Evolutionary conservation across 140 eudicot species (phyloP).

Genomic region (Erigeron philadelphicus): DNA sequence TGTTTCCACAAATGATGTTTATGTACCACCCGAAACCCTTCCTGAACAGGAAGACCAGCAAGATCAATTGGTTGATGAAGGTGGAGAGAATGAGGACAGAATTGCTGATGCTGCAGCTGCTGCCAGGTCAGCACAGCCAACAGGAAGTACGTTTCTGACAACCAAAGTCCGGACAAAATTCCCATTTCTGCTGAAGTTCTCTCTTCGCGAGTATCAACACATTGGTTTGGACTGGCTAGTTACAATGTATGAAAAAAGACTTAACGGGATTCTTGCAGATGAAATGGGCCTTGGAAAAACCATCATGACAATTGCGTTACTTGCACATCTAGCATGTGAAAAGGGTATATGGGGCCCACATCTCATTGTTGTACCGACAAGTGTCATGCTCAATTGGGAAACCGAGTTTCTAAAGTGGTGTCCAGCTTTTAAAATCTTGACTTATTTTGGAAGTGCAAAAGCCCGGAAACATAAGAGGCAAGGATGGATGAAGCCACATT

Average conservation of each 20-base stretch:
- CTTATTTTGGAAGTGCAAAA: constrained; percentile 95
- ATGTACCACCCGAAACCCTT: constrained; percentile 33
- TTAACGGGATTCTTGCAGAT: constrained; percentile 92
- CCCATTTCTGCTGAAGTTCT: constrained; percentile 81
- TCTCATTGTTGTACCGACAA: constrained; percentile 95
- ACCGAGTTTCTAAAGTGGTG: constrained; percentile 99
- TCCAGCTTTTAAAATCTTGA: constrained; percentile 95
- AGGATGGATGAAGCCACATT: constrained; percentile 95
- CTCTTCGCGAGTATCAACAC: constrained; percentile 98
- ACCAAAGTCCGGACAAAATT: constrained; percentile 87
- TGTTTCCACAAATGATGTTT: constrained; percentile 27
- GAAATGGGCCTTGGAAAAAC: constrained; percentile 99
- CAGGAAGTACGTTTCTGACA: constrained; percentile 85
- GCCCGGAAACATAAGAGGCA: constrained; percentile 84
- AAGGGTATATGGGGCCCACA: constrained; percentile 99
- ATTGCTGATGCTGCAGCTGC: constrained; percentile 99
- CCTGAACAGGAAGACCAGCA: constrained; percentile 38
- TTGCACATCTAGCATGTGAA: constrained; percentile 93
- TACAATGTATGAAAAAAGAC: constrained; percentile 96
- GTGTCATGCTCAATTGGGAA: constrained; percentile 99
- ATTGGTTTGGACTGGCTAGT: constrained; percentile 97
- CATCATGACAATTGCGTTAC: constrained; percentile 94
- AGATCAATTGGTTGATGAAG: constrained; percentile 38
- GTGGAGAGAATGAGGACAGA: constrained; percentile 53
- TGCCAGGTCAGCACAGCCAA: constrained; percentile 96